Base-by-base conservation (phyloP, 345 rosid species). In the Salix viminalis region DNA sequence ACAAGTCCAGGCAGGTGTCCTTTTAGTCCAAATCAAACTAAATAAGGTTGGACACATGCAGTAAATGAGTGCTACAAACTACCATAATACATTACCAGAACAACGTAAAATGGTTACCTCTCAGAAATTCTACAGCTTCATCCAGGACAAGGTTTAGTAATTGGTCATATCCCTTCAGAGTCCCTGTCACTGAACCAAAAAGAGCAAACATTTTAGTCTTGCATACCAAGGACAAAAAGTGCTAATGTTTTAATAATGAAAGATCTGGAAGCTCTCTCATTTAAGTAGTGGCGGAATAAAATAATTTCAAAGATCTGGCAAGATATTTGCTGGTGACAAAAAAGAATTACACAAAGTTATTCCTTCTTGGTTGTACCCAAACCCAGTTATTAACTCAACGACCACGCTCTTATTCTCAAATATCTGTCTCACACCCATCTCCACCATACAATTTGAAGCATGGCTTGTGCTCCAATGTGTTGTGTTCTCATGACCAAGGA, bases 141-240 rank as follows among this genome's bases (percentile, higher is more conserved):
- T 93, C 98, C 74, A 96, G 86, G 73, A 96, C 99, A 84, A 96
- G 98, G 78, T 96, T 96, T 14, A 96, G 89, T 71, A 96, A 82
- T 65, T 93, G 99, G 78, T 96, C 99, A 67, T 96, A 96, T 5
- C 99, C 99, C 80, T 96, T 96, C 18, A 96, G 77, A 72, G 94
- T 96, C 72, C 99, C 99, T 4, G 97, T 93, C 61, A 95, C 99
- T 95, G 88, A 82, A 76, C 69, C 44, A 78, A 54, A 39, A 69
- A 44, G 39, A 36, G 69, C 19, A 50, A 50, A 60, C 52, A 48
- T 26, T 69, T 67, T 41, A 72, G 24, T 54, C 39, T 30, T 5
- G 65, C 12, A 46, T 11, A 64, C 2, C 34, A 5, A 42, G 34
- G 4, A 36, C 7, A 34, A 21, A 66, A 48, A 7, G 18, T 21